Evolutionary conservation across 192 early-diverging fungal genomes (phyloP), one percentile per base, ranked within the genome.

Genomic region (Entomortierella beljakovae): DNA sequence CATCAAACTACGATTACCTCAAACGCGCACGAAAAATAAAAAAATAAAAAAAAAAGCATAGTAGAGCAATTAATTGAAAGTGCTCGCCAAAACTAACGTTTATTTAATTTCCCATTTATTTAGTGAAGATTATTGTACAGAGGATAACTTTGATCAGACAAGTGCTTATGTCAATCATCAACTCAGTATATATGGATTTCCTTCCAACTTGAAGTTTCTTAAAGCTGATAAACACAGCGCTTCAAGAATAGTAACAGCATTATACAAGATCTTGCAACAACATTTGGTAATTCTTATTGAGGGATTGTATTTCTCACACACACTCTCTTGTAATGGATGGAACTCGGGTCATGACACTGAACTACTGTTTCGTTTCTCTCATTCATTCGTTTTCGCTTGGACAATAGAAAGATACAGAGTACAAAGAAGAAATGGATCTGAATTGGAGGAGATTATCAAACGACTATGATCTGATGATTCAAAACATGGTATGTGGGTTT

Each of bases 401-500:
- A 1, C 10, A 29, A 38, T 71, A 79, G 66, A 79, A 70, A 59
- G 75, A 79, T 40, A 53, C 56, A 2, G 52, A 68, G 37, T 70
- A 79, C 62, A 79, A 79, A 54, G 67, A 79, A 18, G 75, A 79
- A 25, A 79, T 79, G 68, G 75, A 79, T 28, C 40, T 79, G 55
- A 79, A 79, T 32, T 79, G 75, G 75, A 69, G 68, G 32, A 48
- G 75, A 53, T 50, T 79, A 5, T 70, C 75, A 23, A 61, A 51
- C 18, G 75, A 79, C n/a, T 55, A 79, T 37, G 62, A 79, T 31
- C 55, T 29, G 0, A 50, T 62, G 11, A n/a, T 70, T 20, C 75
- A 79, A 28, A 79, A 61, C 43, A 20, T 79, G 40, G 75, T 79
- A 64, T 22, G 57, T 40, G 18, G 16, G 54, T 4, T 46, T 46